Evolutionary conservation across 306 rosid species (phyloP).

Genomic region (Cucurbita ficifolia): DNA sequence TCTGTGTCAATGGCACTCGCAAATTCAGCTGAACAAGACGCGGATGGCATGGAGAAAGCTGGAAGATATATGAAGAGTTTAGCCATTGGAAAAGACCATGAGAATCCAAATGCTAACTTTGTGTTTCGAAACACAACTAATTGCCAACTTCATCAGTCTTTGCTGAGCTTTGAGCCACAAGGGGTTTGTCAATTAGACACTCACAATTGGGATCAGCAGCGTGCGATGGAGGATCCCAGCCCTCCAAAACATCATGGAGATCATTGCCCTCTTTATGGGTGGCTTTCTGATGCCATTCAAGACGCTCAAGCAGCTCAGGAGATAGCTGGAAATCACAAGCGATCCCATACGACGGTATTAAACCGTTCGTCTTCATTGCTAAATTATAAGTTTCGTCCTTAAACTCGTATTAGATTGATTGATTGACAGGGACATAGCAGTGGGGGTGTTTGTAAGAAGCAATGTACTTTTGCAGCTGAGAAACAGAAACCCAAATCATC

Average conservation of each 20-base stretch:
- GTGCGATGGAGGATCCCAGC: slow-evolving; percentile 23
- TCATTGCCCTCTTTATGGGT: slow-evolving; percentile 23
- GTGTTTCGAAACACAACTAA: slow-evolving; percentile 9
- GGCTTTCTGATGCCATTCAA: slow-evolving; percentile 35
- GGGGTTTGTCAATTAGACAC: slow-evolving; percentile 2
- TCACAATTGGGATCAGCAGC: slow-evolving; percentile 21
- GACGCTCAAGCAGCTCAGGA: slow-evolving; percentile 22
- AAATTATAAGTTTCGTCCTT: background rate
- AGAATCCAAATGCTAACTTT: slow-evolving; percentile 6
- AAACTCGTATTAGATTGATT: background rate
- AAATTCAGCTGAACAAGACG: slow-evolving; percentile 17
- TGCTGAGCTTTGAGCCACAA: slow-evolving; percentile 55
- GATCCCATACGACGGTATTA: slow-evolving; percentile 28
- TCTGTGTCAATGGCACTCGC: slow-evolving; percentile 3
- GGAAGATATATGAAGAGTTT: slow-evolving; percentile 18
- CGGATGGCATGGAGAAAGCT: slow-evolving; percentile 15
- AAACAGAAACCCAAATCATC: slow-evolving; percentile 37
- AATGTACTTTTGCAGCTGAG: slow-evolving; percentile 32
- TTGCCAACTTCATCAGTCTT: slow-evolving; percentile 23
- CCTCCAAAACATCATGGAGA: slow-evolving; percentile 15
- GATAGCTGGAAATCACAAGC: slow-evolving; percentile 23
- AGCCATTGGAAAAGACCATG: background rate
- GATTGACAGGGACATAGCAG: slow-evolving; percentile 33
- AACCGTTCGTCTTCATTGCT: background rate
- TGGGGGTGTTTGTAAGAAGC: slow-evolving; percentile 35